Evolutionary conservation across 129 eudicot genomes (phyloP), one percentile per base, ranked within the genome.

Genomic region (Mikania micrantha): DNA sequence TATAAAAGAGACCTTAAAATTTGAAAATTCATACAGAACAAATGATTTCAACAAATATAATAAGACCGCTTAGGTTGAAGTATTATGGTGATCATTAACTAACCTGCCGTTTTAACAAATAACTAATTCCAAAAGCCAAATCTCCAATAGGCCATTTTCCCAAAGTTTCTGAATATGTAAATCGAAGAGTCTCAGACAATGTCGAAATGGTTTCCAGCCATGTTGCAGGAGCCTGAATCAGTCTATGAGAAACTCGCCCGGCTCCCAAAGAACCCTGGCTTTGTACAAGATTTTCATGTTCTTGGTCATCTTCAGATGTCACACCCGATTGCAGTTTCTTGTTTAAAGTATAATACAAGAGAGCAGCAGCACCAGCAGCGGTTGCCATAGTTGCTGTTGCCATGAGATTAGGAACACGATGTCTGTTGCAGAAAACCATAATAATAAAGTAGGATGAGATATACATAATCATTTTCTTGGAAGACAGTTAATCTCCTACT

Each of bases 91-190:
- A 69, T 9, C 13, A 21, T 31, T n/a, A 8, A 54, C 67, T 40
- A 79, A 83, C 99, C 95, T 90, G 99, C 80, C 87, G 80, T 82
- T 83, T 90, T 47, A 89, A 74, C 61, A 94, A 88, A 75, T 89
- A 94, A 73, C 52, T 86, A 64, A 94, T 94, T 56, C 99, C 99
- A 85, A 94, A 94, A 52, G 99, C 99, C 77, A 94, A 87, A 81
- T 94, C 99, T 7, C 95, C 99, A 67, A 94, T 89, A 9, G 99
- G 99, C 99, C 99, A 94, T 69, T 90, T 94, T 50, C 99, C 99
- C 65, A 94, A 63, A 44, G 99, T 94, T 78, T 94, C 99, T 7
- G 97, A 94, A 74, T 94, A 94, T 7, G 97, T 94, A 79, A 94
- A 94, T 63, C 95, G 74, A 50, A 94, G 95, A 6, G 99, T 94